Evolutionary conservation across 257 asterid genomes (phyloP).

Genomic region (Perilla frutescens): DNA sequence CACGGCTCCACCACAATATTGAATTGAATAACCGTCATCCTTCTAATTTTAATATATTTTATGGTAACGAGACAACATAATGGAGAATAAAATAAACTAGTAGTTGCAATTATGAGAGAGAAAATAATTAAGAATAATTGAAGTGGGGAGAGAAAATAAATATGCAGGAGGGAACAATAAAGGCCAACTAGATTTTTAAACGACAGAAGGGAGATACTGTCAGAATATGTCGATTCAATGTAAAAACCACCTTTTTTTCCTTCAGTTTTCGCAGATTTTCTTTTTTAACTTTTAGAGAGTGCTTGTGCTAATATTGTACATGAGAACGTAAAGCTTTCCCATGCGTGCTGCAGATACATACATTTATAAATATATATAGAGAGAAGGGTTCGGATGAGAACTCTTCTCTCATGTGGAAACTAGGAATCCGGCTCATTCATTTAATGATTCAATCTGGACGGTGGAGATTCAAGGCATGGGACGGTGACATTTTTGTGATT

Average conservation of each 20-base stretch:
- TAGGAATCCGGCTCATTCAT: too few relatives aligned
- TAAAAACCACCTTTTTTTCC: conserved; percentile 2
- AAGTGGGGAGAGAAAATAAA: not conserved
- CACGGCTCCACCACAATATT: not conserved
- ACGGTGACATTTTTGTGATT: too few relatives aligned
- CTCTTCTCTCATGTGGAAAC: too few relatives aligned
- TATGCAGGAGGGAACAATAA: conserved; percentile 37
- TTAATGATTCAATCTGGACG: too few relatives aligned
- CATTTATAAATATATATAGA: too few relatives aligned
- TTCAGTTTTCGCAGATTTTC: conserved; percentile 22
- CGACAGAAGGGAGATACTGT: conserved; percentile 49
- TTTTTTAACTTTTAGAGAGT: not conserved
- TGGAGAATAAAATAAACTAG: too few relatives aligned
- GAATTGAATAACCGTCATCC: not conserved
- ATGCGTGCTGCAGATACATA: conserved; percentile 7
- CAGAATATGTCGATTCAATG: conserved; percentile 39
- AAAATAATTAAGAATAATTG: not conserved
- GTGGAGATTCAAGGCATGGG: too few relatives aligned
- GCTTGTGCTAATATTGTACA: not conserved
- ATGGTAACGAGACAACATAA: not conserved
- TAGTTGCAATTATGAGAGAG: conserved; percentile 8
- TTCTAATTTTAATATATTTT: not conserved
- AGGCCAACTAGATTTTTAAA: conserved; percentile 46
- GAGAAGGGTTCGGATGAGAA: too few relatives aligned
- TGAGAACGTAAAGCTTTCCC: conserved; percentile 7